Base-by-base conservation (phyloP, 1,284 basidiomycete species). In the Rhizopogon hawkerae region DNA sequence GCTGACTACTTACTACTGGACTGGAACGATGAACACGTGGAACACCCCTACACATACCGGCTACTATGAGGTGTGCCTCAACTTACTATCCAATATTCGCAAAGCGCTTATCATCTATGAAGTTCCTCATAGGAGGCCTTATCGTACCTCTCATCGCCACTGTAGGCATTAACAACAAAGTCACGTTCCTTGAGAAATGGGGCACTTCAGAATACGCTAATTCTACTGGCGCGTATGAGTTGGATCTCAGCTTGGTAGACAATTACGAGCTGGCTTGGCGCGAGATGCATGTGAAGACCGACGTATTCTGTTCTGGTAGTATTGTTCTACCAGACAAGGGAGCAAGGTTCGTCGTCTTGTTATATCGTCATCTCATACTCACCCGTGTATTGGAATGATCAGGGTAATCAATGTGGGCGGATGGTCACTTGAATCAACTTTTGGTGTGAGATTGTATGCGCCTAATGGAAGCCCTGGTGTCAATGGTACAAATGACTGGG, bases 241-340 rank as follows among this genome's bases (percentile, higher is more conserved):
- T 89, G 34, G 85, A 88, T 59, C 61, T 80, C 34, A 77, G 72
- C 26, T 65, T 88, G 38, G 69, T 69, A 0, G 52, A 72, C 47
- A 68, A 86, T 56, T 82, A 80, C 63, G 50, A 58, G 18, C 60
- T 66, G 35, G 77, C 83, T 5, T 89, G 83, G 83, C 78, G 85
- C 21, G 73, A 73, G 55, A 85, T 88, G 83, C 79, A 86, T 55
- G 68, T 86, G 57, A 73, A 85, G 63, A 72, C 81, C 3, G 83
- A 88, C 55, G 83, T 88, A 26, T 89, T 89, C 70, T 88, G 85
- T 60, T 78, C 85, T 2, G 86, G 68, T n/a, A 76, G 77, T 42
- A 68, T 89, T 31, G 75, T 84, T 35, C 74, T 89, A 26, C 86
- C 86, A 0, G 85, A 88, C 58, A 83, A 81, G 56, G 79, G 68